phyloP scores from a whole-genome alignment of 352 stramenopile genomes.

The Phytophthora pini region DNA sequence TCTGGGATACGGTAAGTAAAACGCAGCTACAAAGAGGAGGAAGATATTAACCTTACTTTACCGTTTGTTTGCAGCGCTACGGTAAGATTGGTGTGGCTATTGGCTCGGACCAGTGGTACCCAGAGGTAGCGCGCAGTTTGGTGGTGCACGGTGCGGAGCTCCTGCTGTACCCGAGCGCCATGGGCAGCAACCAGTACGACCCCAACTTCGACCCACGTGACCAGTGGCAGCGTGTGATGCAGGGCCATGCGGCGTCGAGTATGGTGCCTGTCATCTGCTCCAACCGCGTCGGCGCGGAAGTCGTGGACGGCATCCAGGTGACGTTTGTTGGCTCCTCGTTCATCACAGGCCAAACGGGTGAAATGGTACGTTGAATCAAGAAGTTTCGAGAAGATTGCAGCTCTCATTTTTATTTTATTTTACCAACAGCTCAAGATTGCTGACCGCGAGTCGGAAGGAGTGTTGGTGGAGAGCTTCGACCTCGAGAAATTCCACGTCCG shows the following conservation, averaged over 20 bases:
- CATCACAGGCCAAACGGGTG: constrained; percentile 91
- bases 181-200: constrained; percentile 91
- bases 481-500: constrained; percentile 88
- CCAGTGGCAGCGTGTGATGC: constrained; percentile 93
- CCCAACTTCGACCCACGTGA: constrained; percentile 85
- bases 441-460: constrained; percentile 86
- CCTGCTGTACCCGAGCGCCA: constrained; percentile 80
- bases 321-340: constrained; percentile 94
- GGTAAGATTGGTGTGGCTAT: constrained; percentile 90
- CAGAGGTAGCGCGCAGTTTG: constrained; percentile 88
- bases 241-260: constrained; percentile 89
- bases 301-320: constrained; percentile 82
- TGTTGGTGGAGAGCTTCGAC: constrained; percentile 87
- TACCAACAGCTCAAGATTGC: constrained; percentile 82
- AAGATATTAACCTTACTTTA: background rate
- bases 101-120: constrained; percentile 94
- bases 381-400: background rate
- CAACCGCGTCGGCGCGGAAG: constrained; percentile 89
- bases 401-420: constrained; percentile 5
- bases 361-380: constrained; percentile 64
- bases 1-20: constrained; percentile 84
- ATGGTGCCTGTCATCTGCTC: constrained; percentile 92
- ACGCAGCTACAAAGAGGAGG: background rate
- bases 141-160: constrained; percentile 91
- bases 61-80: constrained; percentile 62